Conservation (phyloP, 2,329 filamentous ascomycete species). For the Claviceps arundinis region DNA sequence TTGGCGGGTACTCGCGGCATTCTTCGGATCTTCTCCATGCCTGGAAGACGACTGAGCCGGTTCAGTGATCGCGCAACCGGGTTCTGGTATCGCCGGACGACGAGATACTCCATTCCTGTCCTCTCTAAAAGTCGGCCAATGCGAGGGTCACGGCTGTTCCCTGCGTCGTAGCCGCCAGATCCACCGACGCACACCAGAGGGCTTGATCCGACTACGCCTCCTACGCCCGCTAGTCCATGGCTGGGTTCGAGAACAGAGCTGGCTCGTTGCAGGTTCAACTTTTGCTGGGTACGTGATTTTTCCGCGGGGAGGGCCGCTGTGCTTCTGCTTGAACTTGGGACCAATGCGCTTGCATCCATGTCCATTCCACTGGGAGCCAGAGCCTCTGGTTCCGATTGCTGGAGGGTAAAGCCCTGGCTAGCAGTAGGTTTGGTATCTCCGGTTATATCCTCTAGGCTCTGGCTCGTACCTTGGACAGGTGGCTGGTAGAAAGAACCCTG, state of each 20-base stretch:
- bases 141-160: slow-evolving; percentile 42
- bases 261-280: slow-evolving; percentile 60
- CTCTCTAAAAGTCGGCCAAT: slow-evolving; percentile 53
- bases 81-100: slow-evolving; percentile 59
- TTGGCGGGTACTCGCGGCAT: slow-evolving; percentile 30
- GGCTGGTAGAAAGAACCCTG: slow-evolving; percentile 40
- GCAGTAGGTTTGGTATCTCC: slow-evolving; percentile 30
- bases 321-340: slow-evolving; percentile 29
- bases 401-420: slow-evolving; percentile 17
- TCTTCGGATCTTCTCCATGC: slow-evolving; percentile 33
- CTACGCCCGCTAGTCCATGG: slow-evolving; percentile 25
- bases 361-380: slow-evolving; percentile 19
- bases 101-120: slow-evolving; percentile 60
- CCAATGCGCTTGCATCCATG: slow-evolving; percentile 30
- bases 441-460: slow-evolving; percentile 17
- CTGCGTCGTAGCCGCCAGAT: slow-evolving; percentile 36
- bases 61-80: slow-evolving; percentile 51
- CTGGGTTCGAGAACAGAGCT: slow-evolving; percentile 58
- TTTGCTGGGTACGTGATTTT: slow-evolving; percentile 59
- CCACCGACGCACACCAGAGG: slow-evolving; percentile 40
- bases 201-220: slow-evolving; percentile 28
- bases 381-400: slow-evolving; percentile 9
- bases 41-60: slow-evolving; percentile 32
- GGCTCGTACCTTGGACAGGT: slow-evolving; percentile 16
- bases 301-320: slow-evolving; percentile 32